Evolutionary conservation across 2,329 filamentous ascomycete species (phyloP).

Genomic region (Zasmidium cellare): DNA sequence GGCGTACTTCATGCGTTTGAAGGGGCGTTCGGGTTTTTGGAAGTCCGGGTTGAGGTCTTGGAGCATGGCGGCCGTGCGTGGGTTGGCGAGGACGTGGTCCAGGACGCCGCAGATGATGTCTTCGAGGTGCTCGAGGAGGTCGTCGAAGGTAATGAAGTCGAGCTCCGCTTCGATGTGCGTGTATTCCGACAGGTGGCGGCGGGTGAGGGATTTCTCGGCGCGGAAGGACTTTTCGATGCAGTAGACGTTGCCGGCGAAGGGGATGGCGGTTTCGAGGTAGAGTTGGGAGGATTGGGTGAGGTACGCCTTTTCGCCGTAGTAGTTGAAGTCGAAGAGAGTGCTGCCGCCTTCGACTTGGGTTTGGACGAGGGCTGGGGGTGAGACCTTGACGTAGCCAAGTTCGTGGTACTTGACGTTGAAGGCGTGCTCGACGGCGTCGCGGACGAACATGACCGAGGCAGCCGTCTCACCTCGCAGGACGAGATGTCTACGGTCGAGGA

Average conservation of each 20-base stretch:
- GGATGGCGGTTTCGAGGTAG: slow-evolving; percentile 92
- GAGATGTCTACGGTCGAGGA: slow-evolving; percentile 81
- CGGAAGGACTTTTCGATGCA: slow-evolving; percentile 99
- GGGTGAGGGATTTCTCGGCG: slow-evolving; percentile 91
- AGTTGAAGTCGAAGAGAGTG: slow-evolving; percentile 85
- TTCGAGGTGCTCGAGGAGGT: slow-evolving; percentile 85
- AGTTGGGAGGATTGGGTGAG: slow-evolving; percentile 96
- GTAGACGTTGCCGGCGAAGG: slow-evolving; percentile 90
- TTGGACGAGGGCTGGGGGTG: slow-evolving; percentile 87
- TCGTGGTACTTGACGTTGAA: slow-evolving; percentile 80
- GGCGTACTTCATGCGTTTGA: slow-evolving; percentile 90
- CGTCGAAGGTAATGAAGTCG: slow-evolving; percentile 90
- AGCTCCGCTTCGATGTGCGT: slow-evolving; percentile 95
- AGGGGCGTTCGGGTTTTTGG: slow-evolving; percentile 76
- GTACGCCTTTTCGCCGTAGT: slow-evolving; percentile 88
- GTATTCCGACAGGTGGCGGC: slow-evolving; percentile 93
- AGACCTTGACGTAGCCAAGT: slow-evolving; percentile 76
- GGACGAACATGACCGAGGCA: slow-evolving; percentile 84
- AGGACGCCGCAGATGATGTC: slow-evolving; percentile 84
- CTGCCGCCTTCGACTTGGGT: slow-evolving; percentile 92
- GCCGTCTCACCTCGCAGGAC: slow-evolving; percentile 81
- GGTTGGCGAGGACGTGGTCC: slow-evolving; percentile 72
- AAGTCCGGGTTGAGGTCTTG: slow-evolving; percentile 91
- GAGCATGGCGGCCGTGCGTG: slow-evolving; percentile 69
- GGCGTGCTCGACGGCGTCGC: slow-evolving; percentile 75